A percentile compares a stretch with the other conserved stretches of the same genome.
phyloP scores from a whole-genome alignment of 805 yeast genomes.

The Ogataea minuta region DNA sequence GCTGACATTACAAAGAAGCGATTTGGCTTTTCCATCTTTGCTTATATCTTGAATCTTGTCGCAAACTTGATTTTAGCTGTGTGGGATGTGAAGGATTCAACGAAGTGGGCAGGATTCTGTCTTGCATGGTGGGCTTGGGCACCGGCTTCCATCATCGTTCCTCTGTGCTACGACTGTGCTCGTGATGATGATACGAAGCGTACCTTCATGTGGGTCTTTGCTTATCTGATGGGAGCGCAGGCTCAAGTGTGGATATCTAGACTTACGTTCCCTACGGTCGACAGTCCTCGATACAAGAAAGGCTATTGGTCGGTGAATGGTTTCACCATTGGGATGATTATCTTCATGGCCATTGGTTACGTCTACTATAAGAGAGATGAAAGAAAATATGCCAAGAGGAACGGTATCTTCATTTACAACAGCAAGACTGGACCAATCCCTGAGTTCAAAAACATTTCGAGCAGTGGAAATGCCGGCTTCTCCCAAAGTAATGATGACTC shows the following conservation, averaged over 20 bases:
- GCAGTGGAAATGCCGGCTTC: too few species aligned
- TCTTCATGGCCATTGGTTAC: conserved; percentile 2
- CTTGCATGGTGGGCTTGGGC: conserved; percentile 9
- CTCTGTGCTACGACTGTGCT: conserved; percentile 2
- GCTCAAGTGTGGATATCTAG: conserved; percentile 4
- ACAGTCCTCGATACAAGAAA: conserved; percentile 5
- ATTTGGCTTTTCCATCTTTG: conserved; percentile 23
- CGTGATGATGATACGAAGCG: conserved; percentile 4
- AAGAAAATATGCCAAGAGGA: conserved; percentile 3
- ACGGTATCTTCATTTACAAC: conserved; percentile 6
- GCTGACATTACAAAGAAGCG: conserved; percentile 15
- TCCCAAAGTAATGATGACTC: too few species aligned
- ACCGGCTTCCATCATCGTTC: conserved; percentile 3
- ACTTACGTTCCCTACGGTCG: conserved; percentile 6
- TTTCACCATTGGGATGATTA: conserved; percentile 4
- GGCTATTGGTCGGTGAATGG: conserved; percentile 3
- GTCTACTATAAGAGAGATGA: conserved; percentile 4
- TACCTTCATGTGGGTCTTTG: conserved; percentile 4
- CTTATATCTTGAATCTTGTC: conserved; percentile 41
- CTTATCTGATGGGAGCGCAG: conserved; percentile 4
- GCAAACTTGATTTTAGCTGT: conserved; percentile 32
- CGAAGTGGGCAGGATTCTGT: conserved; percentile 33
- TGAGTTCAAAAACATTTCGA: too few species aligned
- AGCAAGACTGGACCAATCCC: conserved; percentile 2
- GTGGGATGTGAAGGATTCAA: conserved; percentile 47